Conservation (phyloP, 2,329 filamentous ascomycete genomes). For the Colletotrichum tanaceti region DNA sequence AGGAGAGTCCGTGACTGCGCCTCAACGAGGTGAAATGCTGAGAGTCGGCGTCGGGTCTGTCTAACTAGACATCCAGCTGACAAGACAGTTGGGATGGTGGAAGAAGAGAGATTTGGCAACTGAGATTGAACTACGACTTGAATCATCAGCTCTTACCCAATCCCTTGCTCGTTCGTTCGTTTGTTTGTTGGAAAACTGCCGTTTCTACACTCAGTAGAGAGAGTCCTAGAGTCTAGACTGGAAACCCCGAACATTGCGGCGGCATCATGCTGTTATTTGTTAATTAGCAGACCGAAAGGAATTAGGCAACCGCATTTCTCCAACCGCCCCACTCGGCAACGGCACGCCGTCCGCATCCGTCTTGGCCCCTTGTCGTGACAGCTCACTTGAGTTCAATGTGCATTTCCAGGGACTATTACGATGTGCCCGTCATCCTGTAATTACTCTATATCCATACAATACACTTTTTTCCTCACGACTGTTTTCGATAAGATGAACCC, state of each 20-base stretch:
- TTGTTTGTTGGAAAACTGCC: background rate
- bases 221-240: background rate
- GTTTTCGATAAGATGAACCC: no score
- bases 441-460: no score
- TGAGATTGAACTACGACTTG: background rate
- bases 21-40: background rate
- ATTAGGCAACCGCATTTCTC: slow-evolving; percentile 16
- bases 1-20: slow-evolving; percentile 1
- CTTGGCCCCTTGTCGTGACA: background rate
- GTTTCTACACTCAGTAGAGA: background rate
- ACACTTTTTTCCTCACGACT: no score
- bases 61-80: background rate
- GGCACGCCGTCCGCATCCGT: slow-evolving; percentile 2
- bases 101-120: no score
- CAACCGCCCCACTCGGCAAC: slow-evolving; percentile 1
- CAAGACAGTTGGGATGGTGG: background rate
- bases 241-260: background rate
- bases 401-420: no score
- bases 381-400: background rate
- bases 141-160: background rate
- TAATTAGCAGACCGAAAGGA: background rate
- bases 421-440: no score
- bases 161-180: background rate
- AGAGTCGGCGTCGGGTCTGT: no score
- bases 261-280: background rate